Conservation (phyloP, 495 filamentous ascomycete genomes). For the Ascobolus immersus region DNA sequence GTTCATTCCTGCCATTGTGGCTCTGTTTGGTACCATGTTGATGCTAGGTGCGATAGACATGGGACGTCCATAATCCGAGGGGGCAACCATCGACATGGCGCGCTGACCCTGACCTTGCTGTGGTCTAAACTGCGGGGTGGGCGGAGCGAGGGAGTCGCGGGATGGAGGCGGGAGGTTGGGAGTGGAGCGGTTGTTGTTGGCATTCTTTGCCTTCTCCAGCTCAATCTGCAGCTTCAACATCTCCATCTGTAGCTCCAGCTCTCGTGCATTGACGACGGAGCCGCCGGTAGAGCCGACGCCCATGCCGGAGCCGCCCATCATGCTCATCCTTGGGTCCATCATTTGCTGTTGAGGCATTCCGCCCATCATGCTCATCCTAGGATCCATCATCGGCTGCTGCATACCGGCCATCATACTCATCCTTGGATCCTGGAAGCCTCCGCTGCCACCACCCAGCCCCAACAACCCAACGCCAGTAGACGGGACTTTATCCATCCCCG, state of each 20-base stretch:
- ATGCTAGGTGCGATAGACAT: constrained; percentile 20
- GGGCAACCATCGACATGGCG: constrained; percentile 62
- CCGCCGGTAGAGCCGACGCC: constrained; percentile 28
- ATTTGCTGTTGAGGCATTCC: too few species aligned
- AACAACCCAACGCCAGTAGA: constrained; percentile 18
- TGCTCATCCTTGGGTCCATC: constrained; percentile 19
- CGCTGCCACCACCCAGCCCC: constrained; percentile 15
- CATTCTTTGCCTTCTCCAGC: constrained; percentile 29
- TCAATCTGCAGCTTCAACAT: constrained; percentile 88
- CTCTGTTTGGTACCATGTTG: constrained; percentile 6
- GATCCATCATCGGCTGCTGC: constrained; percentile 24
- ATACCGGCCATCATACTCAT: constrained; percentile 20
- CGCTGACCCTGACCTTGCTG: constrained; percentile 17
- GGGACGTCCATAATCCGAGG: constrained; percentile 22
- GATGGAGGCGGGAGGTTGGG: constrained; percentile 4
- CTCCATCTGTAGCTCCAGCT: constrained; percentile 75
- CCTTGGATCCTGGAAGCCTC: constrained; percentile 13
- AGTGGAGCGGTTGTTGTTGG: constrained; percentile 14
- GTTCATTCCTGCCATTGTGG: constrained; percentile 16
- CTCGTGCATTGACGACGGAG: constrained; percentile 55
- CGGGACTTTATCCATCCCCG: constrained; percentile 12
- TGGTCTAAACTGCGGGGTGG: constrained; percentile 16
- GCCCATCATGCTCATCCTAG: constrained; percentile 6
- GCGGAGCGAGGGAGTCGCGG: constrained; percentile 17
- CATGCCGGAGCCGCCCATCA: constrained; percentile 15